These are phyloP conservation scores for Sarocladium brachiariae DNA, from an alignment of 2,329 filamentous ascomycete species.

Conservation along the genomic window DNA sequence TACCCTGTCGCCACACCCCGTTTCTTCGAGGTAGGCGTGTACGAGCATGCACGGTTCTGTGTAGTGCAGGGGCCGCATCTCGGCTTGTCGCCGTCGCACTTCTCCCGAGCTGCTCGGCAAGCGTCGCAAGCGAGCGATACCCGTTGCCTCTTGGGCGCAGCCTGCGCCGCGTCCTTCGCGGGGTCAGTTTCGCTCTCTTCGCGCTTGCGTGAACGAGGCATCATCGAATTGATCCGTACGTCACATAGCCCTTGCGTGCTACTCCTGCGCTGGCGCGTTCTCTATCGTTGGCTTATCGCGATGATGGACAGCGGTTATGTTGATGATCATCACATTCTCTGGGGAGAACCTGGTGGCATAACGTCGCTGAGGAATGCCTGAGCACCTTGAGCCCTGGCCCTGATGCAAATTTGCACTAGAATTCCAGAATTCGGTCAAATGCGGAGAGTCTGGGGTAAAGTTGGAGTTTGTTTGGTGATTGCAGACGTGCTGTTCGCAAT, in stretches of 20 bases:
- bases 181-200: slow-evolving; percentile 6
- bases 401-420: neutral
- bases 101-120: slow-evolving; percentile 61
- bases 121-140: slow-evolving; percentile 65
- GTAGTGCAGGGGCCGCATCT: slow-evolving; percentile 59
- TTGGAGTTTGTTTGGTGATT: neutral
- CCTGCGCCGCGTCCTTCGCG: slow-evolving; percentile 16
- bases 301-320: neutral
- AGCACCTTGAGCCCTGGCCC: neutral
- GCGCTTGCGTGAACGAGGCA: slow-evolving; percentile 5
- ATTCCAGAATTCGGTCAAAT: neutral
- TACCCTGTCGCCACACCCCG: slow-evolving; percentile 75
- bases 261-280: neutral
- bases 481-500: neutral
- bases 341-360: neutral
- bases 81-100: slow-evolving; percentile 64
- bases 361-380: too few species aligned
- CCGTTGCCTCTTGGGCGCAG: slow-evolving; percentile 49
- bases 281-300: too few species aligned
- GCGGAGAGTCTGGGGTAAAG: slow-evolving; percentile 6
- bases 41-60: slow-evolving; percentile 60
- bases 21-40: slow-evolving; percentile 67
- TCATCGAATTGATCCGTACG: neutral
- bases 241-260: neutral
- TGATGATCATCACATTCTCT: slow-evolving; percentile 1